Evolutionary conservation across 1,139 yeast genomes (phyloP).

Genomic region (Zygoascus sp.): DNA sequence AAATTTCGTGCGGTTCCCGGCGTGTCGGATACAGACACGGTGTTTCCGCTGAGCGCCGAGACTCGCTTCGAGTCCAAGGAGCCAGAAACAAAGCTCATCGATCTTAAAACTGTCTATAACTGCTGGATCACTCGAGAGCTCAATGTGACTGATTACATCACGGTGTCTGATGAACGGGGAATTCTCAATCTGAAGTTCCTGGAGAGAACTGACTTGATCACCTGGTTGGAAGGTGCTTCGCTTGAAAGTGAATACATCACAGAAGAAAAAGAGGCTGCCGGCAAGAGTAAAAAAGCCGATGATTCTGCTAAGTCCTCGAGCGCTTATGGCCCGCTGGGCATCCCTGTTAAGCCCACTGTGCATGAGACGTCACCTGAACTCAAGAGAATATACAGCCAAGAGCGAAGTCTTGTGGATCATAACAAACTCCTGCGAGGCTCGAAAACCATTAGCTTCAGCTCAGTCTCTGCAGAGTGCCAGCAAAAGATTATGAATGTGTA

Average conservation of each 20-base stretch:
- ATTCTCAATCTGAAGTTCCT: slow-evolving; percentile 74
- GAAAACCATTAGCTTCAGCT: slow-evolving; percentile 63
- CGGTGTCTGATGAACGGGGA: slow-evolving; percentile 60
- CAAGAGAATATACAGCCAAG: slow-evolving; percentile 51
- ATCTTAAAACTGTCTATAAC: slow-evolving; percentile 63
- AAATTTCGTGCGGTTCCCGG: slow-evolving; percentile 25
- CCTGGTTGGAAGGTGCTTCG: slow-evolving; percentile 70
- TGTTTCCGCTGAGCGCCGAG: slow-evolving; percentile 37
- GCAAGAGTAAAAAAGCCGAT: slow-evolving; percentile 11
- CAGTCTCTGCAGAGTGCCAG: slow-evolving; percentile 69
- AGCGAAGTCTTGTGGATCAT: slow-evolving; percentile 69
- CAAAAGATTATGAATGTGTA: slow-evolving; percentile 45
- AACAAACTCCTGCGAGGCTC: slow-evolving; percentile 76
- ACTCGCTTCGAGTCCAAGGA: slow-evolving; percentile 60
- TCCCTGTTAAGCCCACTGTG: slow-evolving; percentile 14
- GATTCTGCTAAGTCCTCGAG: slow-evolving; percentile 14
- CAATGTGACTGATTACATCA: slow-evolving; percentile 76
- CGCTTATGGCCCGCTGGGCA: slow-evolving; percentile 15
- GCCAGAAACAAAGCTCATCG: slow-evolving; percentile 34
- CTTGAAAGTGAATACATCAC: slow-evolving; percentile 30
- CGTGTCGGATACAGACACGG: slow-evolving; percentile 21
- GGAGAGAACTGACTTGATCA: slow-evolving; percentile 77
- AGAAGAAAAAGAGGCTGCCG: slow-evolving; percentile 13
- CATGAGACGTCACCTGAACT: slow-evolving; percentile 51
- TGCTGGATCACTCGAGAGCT: slow-evolving; percentile 77